Evolutionary conservation across 352 stramenopile genomes (phyloP).

Genomic region (Globisporangium apiculatum): DNA sequence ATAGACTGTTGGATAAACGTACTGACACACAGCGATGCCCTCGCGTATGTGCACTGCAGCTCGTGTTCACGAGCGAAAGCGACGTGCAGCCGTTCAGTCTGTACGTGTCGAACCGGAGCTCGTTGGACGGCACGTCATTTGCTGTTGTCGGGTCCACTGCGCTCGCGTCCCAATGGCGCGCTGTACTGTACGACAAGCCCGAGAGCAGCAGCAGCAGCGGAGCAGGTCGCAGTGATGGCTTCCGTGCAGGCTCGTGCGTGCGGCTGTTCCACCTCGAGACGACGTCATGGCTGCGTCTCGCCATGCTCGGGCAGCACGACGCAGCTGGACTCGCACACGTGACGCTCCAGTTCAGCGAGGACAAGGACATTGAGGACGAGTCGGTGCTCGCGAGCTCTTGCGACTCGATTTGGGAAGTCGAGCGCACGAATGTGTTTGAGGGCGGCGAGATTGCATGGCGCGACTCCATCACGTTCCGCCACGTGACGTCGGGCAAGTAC

Average conservation of each 20-base stretch:
- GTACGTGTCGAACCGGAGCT: slow-evolving; percentile 53
- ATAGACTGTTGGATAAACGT: neutral
- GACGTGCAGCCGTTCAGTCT: slow-evolving; percentile 44
- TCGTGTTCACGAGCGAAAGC: slow-evolving; percentile 39
- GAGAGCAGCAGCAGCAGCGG: slow-evolving; percentile 14
- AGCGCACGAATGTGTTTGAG: slow-evolving; percentile 38
- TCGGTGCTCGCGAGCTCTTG: slow-evolving; percentile 23
- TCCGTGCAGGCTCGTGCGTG: slow-evolving; percentile 50
- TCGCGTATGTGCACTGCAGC: slow-evolving; percentile 12
- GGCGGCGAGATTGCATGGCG: slow-evolving; percentile 51
- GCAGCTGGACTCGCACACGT: slow-evolving; percentile 13
- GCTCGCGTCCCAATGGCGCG: slow-evolving; percentile 54
- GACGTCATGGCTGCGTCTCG: slow-evolving; percentile 50
- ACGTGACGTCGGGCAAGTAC: slow-evolving; percentile 53
- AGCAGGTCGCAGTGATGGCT: slow-evolving; percentile 7
- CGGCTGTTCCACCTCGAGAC: slow-evolving; percentile 62
- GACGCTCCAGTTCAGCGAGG: slow-evolving; percentile 40
- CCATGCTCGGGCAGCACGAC: slow-evolving; percentile 3
- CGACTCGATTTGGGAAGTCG: slow-evolving; percentile 60
- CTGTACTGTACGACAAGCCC: slow-evolving; percentile 42
- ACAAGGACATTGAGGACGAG: slow-evolving; percentile 29
- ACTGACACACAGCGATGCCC: neutral
- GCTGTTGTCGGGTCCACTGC: slow-evolving; percentile 46
- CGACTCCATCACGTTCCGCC: slow-evolving; percentile 39
- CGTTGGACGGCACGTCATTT: slow-evolving; percentile 21